Evolutionary conservation across 495 filamentous ascomycete genomes (phyloP).

Genomic region (Parachaetomium inaequale): DNA sequence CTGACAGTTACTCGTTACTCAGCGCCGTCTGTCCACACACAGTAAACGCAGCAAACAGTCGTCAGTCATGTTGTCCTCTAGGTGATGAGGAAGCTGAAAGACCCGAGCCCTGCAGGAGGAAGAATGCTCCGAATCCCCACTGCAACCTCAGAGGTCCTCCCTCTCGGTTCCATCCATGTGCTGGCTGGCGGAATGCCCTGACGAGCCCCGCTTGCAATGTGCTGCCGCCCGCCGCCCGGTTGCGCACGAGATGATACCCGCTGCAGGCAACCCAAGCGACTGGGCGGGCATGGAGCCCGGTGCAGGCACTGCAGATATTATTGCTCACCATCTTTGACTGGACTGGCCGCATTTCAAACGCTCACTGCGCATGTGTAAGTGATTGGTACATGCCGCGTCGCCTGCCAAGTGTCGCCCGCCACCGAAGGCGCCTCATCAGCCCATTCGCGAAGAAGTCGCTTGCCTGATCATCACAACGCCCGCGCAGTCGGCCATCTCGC

Average conservation of each 20-base stretch:
- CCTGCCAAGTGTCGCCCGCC: background rate
- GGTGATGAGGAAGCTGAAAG: too few species aligned
- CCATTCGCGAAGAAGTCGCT: background rate
- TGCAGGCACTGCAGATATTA: background rate
- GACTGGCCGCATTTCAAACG: background rate
- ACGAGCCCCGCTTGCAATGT: background rate
- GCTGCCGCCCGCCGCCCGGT: background rate
- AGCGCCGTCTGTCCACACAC: too few species aligned
- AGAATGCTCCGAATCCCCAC: background rate
- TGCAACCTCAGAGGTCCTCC: too few species aligned
- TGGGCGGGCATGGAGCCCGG: background rate
- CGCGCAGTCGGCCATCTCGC: background rate
- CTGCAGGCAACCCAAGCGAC: background rate
- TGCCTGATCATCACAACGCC: background rate
- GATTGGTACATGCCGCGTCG: background rate
- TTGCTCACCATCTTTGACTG: slow-evolving; percentile 1
- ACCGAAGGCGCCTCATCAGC: background rate
- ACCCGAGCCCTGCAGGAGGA: background rate
- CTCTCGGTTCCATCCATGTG: too few species aligned
- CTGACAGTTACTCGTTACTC: too few species aligned
- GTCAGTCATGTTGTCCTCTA: too few species aligned
- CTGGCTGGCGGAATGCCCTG: too few species aligned
- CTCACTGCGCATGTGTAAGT: background rate
- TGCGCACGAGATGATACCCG: background rate
- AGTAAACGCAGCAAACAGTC: too few species aligned